A percentile compares a stretch with the other conserved stretches of the same genome.
These are phyloP conservation scores for Penicillium turbatum DNA, from an alignment of 495 filamentous ascomycete genomes.

Conservation along the genomic window DNA sequence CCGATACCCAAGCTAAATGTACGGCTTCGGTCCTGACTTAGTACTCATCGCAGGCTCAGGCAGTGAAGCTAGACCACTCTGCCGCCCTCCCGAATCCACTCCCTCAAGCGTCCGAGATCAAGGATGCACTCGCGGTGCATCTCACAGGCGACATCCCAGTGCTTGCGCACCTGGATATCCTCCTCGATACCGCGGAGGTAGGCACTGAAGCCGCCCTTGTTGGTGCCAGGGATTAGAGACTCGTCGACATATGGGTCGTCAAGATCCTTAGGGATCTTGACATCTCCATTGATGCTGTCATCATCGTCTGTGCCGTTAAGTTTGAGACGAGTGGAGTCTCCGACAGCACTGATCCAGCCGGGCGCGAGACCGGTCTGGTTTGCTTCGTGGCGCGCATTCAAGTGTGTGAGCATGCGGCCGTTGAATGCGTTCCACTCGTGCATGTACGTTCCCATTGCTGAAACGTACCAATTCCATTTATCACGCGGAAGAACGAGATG, in stretches of 20 bases:
- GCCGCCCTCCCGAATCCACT: constrained; percentile 44
- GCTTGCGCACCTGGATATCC: constrained; percentile 56
- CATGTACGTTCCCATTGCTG: constrained; percentile 63
- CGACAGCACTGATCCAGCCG: constrained; percentile 54
- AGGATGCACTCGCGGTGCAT: constrained; percentile 58
- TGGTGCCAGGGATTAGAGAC: constrained; percentile 24
- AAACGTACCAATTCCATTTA: constrained; percentile 57
- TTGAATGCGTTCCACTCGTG: constrained; percentile 65
- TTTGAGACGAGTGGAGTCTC: constrained; percentile 42
- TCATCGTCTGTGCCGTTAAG: constrained; percentile 20
- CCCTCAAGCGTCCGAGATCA: constrained; percentile 54
- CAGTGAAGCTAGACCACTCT: constrained; percentile 23
- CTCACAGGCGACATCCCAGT: constrained; percentile 63
- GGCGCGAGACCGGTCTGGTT: constrained; percentile 46
- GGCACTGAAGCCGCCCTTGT: constrained; percentile 46
- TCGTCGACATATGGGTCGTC: constrained; percentile 26
- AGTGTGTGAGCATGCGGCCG: constrained; percentile 60
- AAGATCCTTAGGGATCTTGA: constrained; percentile 1
- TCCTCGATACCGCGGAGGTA: constrained; percentile 61
- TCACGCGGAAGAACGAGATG: constrained; percentile 33
- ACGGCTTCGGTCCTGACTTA: background rate
- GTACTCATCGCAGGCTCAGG: background rate
- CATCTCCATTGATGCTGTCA: constrained; percentile 16
- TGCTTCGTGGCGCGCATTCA: constrained; percentile 56
- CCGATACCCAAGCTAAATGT: background rate